These are phyloP conservation scores for Epichloe sylvatica DNA, from an alignment of 2,329 filamentous ascomycete species.

Conservation along the genomic window DNA sequence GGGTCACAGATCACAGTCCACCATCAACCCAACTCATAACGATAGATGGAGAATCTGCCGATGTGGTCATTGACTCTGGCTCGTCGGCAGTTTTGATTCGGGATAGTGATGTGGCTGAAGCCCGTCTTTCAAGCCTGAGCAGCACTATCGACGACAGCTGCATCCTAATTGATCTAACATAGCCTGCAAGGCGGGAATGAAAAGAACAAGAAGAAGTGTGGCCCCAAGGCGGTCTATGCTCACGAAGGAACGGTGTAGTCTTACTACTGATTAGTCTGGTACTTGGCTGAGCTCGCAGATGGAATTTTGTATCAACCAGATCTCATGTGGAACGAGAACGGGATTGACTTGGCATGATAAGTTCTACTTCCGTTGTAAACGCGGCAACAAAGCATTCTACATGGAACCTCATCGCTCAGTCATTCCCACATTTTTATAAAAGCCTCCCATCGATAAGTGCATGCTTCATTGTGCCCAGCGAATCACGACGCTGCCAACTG, in stretches of 20 bases:
- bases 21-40: slow-evolving; percentile 11
- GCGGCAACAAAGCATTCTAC: background rate
- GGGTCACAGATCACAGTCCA: slow-evolving; percentile 13
- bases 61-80: slow-evolving; percentile 9
- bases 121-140: background rate
- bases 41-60: slow-evolving; percentile 8
- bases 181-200: background rate
- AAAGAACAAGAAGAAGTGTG: background rate
- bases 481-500: background rate
- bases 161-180: background rate
- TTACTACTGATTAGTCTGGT: background rate
- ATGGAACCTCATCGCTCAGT: background rate
- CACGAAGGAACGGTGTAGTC: background rate
- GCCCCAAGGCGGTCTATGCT: background rate
- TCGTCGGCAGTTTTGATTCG: background rate
- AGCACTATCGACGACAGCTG: background rate
- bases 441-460: background rate
- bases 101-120: background rate
- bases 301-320: background rate
- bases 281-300: background rate
- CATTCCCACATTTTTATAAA: background rate
- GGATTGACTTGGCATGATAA: background rate
- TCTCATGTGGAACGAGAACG: background rate
- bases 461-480: background rate
- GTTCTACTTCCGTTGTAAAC: background rate